A percentile compares a stretch with the other conserved stretches of the same genome.
Conservation (phyloP, 352 stramenopile species). For the Phytopythium kandeliae region DNA sequence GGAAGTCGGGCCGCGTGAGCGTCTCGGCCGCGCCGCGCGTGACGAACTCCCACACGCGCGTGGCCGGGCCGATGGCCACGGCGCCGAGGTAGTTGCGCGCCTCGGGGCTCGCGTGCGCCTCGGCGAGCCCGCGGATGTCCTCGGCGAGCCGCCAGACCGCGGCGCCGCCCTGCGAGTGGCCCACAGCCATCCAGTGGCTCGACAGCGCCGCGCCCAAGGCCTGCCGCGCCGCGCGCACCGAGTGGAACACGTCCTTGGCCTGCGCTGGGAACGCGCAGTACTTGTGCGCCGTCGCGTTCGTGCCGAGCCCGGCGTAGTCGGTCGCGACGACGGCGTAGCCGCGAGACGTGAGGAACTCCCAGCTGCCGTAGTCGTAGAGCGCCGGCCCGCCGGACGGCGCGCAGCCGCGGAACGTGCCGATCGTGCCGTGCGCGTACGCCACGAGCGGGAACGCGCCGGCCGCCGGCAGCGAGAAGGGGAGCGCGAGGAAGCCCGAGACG, state of each 20-base stretch:
- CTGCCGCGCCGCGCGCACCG: constrained; percentile 6
- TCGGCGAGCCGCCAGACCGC: constrained; percentile 7
- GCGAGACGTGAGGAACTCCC: constrained; percentile 6
- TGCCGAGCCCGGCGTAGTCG: constrained; percentile 11
- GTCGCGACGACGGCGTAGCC: constrained; percentile 10
- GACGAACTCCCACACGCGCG: constrained; percentile 4
- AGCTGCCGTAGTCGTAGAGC: constrained; percentile 10
- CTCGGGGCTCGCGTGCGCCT: constrained; percentile 1
- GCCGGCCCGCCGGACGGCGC: constrained; percentile 6
- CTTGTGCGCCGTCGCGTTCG: constrained; percentile 7
- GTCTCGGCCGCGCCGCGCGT: background rate
- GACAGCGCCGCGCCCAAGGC: constrained; percentile 4
- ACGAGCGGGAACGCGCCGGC: constrained; percentile 6
- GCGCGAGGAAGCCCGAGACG: constrained; percentile 9
- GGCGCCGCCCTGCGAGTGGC: constrained; percentile 8
- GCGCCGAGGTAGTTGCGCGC: constrained; percentile 10
- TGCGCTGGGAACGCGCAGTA: constrained; percentile 7
- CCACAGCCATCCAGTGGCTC: constrained; percentile 6
- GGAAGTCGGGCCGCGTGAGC: constrained; percentile 4
- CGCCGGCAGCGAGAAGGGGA: constrained; percentile 5
- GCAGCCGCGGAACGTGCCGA: constrained; percentile 4
- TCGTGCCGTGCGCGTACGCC: constrained; percentile 9
- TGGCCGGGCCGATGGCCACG: background rate
- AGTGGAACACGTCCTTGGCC: constrained; percentile 11
- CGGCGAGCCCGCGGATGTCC: constrained; percentile 1